Evolutionary conservation across 1,139 yeast species (phyloP), one percentile per base, ranked within the genome.

Genomic region (Yamadazyma songkhlaensis): DNA sequence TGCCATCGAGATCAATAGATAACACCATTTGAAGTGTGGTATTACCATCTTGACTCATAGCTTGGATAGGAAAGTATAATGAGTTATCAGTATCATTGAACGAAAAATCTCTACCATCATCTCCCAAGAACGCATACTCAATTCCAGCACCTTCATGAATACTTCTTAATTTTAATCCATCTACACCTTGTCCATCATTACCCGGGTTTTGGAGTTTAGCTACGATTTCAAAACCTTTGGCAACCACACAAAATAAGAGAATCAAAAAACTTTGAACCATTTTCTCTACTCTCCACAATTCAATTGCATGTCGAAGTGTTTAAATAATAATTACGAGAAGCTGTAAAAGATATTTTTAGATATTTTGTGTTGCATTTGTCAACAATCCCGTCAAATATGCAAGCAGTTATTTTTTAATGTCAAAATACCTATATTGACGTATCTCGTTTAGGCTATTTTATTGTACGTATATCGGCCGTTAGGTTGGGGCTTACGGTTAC

Each of bases 91-190:
- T 3, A 9, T 29, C 25, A 13, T 29, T 20, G 25, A 20, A 34
- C 4, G 24, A 15, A n/a, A 29, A 34, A 21, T 28, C 13, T 6
- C 11, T 14, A 7, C 26, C 14, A 3, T 5, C 11, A 5, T 23
- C 17, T 2, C 23, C 9, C 25, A 29, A 23, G 25, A 34, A 34
- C 3, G 25, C 37, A 29, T 34, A 34, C 20, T 29, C 25, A 10
- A 34, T 34, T 5, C 37, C 37, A 4, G 29, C 29, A 11, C 25
- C 37, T 21, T 34, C 37, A 17, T 34, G 32, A 15, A 29, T 11
- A 11, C 33, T 14, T 5, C 25, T 26, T 20, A 34, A 29, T 7
- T 8, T 10, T 17, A 34, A 7, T 11, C 29, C 32, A 14, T 29
- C 15, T 6, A 34, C 33, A 2, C 15, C 29, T 25, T 25, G 29